phyloP scores from a whole-genome alignment of 2,329 filamentous ascomycete genomes.

The Penicillium sp. region DNA sequence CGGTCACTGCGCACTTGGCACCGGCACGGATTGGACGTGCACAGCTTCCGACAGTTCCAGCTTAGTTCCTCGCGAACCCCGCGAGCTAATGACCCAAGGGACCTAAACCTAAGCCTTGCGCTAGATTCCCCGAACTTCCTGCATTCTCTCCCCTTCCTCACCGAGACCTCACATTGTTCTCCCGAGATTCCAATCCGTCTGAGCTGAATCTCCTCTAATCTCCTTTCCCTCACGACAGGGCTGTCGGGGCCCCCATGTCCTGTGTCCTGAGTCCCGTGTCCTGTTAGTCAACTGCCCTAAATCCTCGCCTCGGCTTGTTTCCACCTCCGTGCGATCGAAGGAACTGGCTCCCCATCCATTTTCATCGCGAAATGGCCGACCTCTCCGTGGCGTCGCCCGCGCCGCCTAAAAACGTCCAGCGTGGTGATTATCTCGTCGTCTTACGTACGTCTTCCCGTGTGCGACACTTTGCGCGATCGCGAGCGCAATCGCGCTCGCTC shows the following conservation, averaged over 20 bases:
- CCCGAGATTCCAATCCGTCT: conserved; percentile 11
- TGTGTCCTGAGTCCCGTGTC: no score
- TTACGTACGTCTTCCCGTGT: conserved; percentile 45
- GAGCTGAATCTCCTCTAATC: conserved; percentile 5
- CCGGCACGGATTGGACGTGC: no score
- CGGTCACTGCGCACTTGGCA: no score
- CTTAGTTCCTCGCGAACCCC: conserved; percentile 21
- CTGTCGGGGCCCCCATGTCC: conserved; percentile 35
- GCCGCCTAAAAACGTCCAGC: conserved; percentile 41
- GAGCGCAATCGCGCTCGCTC: conserved; percentile 11
- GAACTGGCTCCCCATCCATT: conserved; percentile 9
- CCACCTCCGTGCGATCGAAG: conserved; percentile 17
- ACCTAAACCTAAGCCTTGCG: conserved; percentile 12
- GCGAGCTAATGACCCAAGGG: conserved; percentile 24
- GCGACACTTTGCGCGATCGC: conserved; percentile 10
- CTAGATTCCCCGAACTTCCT: conserved; percentile 24
- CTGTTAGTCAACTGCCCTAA: conserved; percentile 22
- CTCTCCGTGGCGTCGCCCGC: conserved; percentile 16
- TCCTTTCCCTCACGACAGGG: conserved; percentile 23
- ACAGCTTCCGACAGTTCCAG: conserved; percentile 15
- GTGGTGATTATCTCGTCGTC: conserved; percentile 50
- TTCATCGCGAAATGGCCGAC: conserved; percentile 18
- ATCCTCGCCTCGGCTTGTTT: conserved; percentile 16
- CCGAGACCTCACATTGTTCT: conserved; percentile 15
- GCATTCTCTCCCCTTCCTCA: conserved; percentile 21